These are phyloP conservation scores for Pseudotsuga menziesii DNA, from an alignment of 75 land plant species.

Conservation along the genomic window DNA sequence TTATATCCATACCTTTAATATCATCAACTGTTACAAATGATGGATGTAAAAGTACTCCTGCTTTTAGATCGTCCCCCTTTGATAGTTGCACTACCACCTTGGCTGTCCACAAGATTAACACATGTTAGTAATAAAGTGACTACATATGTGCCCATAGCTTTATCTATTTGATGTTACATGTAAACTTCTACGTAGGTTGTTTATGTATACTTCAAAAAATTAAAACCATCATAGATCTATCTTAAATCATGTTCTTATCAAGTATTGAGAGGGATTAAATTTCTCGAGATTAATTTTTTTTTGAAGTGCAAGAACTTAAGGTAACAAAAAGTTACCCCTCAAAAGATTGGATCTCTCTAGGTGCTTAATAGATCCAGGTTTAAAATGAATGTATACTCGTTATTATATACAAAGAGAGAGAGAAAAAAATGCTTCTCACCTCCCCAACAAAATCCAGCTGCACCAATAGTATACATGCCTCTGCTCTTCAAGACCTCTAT, in stretches of 20 bases:
- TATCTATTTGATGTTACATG: background rate
- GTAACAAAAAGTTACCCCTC: no score
- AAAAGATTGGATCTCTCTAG: no score
- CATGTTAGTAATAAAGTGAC: background rate
- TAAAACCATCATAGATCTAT: no score
- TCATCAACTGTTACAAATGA: slow-evolving; percentile 42
- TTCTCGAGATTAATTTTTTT: no score
- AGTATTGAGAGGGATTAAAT: no score
- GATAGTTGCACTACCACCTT: slow-evolving; percentile 44
- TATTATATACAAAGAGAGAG: background rate
- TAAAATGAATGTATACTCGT: no score
- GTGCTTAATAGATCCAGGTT: no score
- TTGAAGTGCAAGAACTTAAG: no score
- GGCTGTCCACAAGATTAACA: slow-evolving; percentile 21
- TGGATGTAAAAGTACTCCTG: slow-evolving; percentile 69
- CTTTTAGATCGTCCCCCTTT: slow-evolving; percentile 24
- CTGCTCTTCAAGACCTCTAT: slow-evolving; percentile 11
- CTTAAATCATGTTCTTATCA: no score
- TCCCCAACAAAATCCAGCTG: slow-evolving; percentile 40
- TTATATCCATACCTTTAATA: slow-evolving; percentile 35
- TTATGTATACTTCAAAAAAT: background rate
- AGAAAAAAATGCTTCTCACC: background rate
- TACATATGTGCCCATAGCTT: no score
- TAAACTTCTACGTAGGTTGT: background rate
- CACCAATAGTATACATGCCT: slow-evolving; percentile 23